phyloP scores from a whole-genome alignment of 1,284 basidiomycete genomes.

The Pseudozyma hubeiensis region DNA sequence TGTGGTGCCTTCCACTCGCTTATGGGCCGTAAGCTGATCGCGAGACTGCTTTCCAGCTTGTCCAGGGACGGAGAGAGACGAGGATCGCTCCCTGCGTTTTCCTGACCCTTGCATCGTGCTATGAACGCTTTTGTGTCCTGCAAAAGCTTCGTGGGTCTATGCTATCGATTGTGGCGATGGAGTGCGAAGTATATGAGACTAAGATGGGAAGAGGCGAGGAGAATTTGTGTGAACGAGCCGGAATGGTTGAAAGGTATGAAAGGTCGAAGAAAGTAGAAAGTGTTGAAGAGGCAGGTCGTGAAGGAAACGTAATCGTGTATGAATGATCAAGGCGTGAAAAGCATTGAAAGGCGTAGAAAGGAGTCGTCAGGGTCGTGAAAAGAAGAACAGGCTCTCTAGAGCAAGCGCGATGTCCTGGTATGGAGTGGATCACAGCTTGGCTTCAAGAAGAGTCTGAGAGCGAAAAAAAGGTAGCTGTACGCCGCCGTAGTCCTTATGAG shows the following conservation, averaged over 20 bases:
- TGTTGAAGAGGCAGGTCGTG: no score
- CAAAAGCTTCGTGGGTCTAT: constrained; percentile 3
- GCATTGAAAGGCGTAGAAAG: constrained; percentile 7
- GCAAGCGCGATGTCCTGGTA: background rate
- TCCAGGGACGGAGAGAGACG: constrained; percentile 14
- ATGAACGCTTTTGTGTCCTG: background rate
- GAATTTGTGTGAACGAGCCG: no score
- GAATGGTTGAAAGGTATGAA: no score
- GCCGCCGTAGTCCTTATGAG: no score
- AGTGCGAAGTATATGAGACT: no score
- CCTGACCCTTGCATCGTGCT: constrained; percentile 16
- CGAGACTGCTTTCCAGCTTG: background rate
- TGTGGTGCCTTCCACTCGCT: background rate
- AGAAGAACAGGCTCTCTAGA: constrained; percentile 3
- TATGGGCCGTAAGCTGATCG: background rate
- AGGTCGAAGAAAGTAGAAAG: background rate
- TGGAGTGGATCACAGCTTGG: no score
- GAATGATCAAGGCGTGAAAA: background rate
- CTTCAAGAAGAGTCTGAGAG: no score
- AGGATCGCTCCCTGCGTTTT: constrained; percentile 18
- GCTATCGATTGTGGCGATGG: no score
- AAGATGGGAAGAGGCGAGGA: no score
- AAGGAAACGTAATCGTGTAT: no score
- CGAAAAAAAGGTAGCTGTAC: no score
- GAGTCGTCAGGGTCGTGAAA: constrained; percentile 31